These are phyloP conservation scores for Rosa hybrid DNA, from an alignment of 331 rosid species.

Conservation along the genomic window DNA sequence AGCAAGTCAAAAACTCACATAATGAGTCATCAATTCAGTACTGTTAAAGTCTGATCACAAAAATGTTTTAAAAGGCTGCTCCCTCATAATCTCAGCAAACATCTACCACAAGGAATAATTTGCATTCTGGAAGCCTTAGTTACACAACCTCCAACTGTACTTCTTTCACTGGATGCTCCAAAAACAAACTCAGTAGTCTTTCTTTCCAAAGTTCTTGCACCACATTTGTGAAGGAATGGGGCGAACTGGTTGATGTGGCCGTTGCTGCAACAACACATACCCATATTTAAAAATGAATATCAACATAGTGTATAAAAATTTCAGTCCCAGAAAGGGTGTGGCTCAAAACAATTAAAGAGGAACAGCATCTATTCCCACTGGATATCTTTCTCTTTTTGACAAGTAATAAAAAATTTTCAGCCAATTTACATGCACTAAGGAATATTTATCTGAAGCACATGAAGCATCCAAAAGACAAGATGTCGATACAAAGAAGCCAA, in stretches of 20 bases:
- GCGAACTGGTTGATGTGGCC: constrained; percentile 86
- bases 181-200: constrained; percentile 51
- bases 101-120: constrained; percentile 30
- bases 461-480: background rate
- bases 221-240: constrained; percentile 90
- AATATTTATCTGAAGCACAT: background rate
- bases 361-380: constrained; percentile 19
- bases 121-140: constrained; percentile 29
- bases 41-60: constrained; percentile 26
- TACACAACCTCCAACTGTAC: constrained; percentile 27
- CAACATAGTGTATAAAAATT: background rate
- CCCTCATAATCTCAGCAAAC: constrained; percentile 35
- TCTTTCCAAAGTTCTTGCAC: constrained; percentile 90
- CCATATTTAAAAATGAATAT: constrained; percentile 20
- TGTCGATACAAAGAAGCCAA: background rate
- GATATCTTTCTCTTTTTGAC: background rate
- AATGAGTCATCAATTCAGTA: constrained; percentile 31
- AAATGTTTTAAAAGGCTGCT: constrained; percentile 31
- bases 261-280: constrained; percentile 59
- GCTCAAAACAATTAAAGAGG: constrained; percentile 12
- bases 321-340: background rate
- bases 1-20: constrained; percentile 28
- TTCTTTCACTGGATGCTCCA: constrained; percentile 19
- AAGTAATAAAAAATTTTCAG: background rate
- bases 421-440: background rate